Percentiles rank a stretch among this genome's conserved stretches.
These are phyloP conservation scores for Penicillium palitans DNA, from an alignment of 2,329 filamentous ascomycete species.

Conservation along the genomic window DNA sequence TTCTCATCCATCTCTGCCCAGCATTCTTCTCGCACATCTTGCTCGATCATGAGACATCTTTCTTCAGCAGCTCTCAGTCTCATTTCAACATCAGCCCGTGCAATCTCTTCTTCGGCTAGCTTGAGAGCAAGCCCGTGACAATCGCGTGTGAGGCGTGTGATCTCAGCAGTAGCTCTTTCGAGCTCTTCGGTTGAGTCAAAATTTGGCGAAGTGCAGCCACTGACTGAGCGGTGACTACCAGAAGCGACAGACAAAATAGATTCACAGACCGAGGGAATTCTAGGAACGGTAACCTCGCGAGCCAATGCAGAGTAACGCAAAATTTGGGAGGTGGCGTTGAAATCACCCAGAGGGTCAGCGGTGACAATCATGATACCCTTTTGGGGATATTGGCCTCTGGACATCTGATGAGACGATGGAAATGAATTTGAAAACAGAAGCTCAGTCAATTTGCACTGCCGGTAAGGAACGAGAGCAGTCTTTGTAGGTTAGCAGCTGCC, in stretches of 20 bases:
- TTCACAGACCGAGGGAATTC: conserved; percentile 77
- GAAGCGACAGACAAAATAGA: conserved; percentile 56
- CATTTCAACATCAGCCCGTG: conserved; percentile 69
- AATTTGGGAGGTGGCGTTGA: conserved; percentile 95
- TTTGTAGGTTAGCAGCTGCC: conserved; percentile 37
- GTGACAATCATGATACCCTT: conserved; percentile 95
- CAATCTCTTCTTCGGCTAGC: conserved; percentile 68
- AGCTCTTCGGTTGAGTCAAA: conserved; percentile 62
- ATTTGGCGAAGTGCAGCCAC: conserved; percentile 47
- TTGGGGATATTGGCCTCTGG: conserved; percentile 67
- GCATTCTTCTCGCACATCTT: conserved; percentile 84
- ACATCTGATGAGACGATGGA: conserved; percentile 59
- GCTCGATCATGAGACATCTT: conserved; percentile 72
- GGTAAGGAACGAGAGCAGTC: conserved; percentile 73
- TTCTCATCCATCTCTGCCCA: conserved; percentile 80
- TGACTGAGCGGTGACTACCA: conserved; percentile 35
- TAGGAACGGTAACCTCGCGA: conserved; percentile 86
- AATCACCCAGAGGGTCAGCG: conserved; percentile 88
- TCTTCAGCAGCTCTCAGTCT: conserved; percentile 66
- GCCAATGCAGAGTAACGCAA: conserved; percentile 91
- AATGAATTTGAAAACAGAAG: conserved; percentile 86
- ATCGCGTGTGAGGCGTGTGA: conserved; percentile 74
- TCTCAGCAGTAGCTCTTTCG: conserved; percentile 77
- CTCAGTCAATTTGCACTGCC: conserved; percentile 83
- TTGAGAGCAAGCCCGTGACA: conserved; percentile 72